Evolutionary conservation across 352 stramenopile genomes (phyloP).

Genomic region (Phytopythium montanum): DNA sequence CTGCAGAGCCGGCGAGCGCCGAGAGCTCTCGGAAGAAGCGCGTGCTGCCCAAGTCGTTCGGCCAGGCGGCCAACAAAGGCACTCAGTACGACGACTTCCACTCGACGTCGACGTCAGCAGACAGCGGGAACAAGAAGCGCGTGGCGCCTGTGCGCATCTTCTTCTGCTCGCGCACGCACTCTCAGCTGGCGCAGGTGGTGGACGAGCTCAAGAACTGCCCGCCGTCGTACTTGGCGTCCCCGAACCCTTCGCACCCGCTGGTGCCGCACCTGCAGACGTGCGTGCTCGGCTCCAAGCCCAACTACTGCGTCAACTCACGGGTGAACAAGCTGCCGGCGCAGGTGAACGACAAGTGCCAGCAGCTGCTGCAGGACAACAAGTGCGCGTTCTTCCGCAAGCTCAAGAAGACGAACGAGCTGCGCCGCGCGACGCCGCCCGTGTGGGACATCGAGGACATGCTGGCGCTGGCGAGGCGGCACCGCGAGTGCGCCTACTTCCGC

Average conservation of each 20-base stretch:
- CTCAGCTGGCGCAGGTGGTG: slow-evolving; percentile 77
- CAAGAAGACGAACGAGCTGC: slow-evolving; percentile 48
- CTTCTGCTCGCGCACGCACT: slow-evolving; percentile 88
- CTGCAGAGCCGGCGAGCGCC: background rate
- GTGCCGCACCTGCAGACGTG: slow-evolving; percentile 59
- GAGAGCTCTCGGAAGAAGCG: slow-evolving; percentile 15
- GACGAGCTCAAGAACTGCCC: slow-evolving; percentile 79
- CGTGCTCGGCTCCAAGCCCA: slow-evolving; percentile 72
- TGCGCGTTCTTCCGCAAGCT: slow-evolving; percentile 60
- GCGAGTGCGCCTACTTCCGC: slow-evolving; percentile 81
- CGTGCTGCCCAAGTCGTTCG: slow-evolving; percentile 15
- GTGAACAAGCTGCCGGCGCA: slow-evolving; percentile 53
- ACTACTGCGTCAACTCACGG: slow-evolving; percentile 77
- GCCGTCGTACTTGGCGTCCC: slow-evolving; percentile 46
- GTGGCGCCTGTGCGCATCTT: slow-evolving; percentile 66
- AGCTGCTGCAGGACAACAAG: slow-evolving; percentile 41
- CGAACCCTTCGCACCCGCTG: slow-evolving; percentile 34
- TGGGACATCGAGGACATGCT: slow-evolving; percentile 88
- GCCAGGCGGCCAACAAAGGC: slow-evolving; percentile 5
- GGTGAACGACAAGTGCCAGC: slow-evolving; percentile 78
- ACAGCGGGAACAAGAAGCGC: slow-evolving; percentile 9
- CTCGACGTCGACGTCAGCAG: background rate
- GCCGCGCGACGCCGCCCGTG: slow-evolving; percentile 43
- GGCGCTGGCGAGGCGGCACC: slow-evolving; percentile 60
- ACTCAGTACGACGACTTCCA: slow-evolving; percentile 5